A percentile compares a stretch with the other conserved stretches of the same genome.
phyloP scores from a whole-genome alignment of 2,329 filamentous ascomycete species.

The Tolypocladium pustulatum region DNA sequence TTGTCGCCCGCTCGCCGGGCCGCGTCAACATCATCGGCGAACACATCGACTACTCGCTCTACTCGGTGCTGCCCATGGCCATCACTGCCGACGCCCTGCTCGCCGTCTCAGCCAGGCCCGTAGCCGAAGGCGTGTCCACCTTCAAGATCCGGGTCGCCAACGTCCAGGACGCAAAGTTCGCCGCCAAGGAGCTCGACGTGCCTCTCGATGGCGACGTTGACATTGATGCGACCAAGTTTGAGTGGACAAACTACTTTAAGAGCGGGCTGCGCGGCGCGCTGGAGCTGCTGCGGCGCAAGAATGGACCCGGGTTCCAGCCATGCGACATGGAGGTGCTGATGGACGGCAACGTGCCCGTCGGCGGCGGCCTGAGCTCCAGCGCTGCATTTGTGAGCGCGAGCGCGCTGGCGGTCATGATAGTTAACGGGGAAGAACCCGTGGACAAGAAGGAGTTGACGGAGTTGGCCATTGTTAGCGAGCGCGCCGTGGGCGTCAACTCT shows the following conservation, averaged over 20 bases:
- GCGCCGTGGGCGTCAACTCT: conserved; percentile 90
- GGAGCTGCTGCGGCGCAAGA: conserved; percentile 61
- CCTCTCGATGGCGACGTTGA: conserved; percentile 52
- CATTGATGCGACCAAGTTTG: conserved; percentile 75
- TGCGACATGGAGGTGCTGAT: conserved; percentile 75
- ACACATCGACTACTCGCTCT: conserved; percentile 97
- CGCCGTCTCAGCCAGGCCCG: conserved; percentile 54
- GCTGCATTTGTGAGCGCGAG: conserved; percentile 89
- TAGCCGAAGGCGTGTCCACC: conserved; percentile 36
- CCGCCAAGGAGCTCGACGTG: conserved; percentile 63
- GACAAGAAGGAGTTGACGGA: conserved; percentile 90
- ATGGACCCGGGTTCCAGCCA: conserved; percentile 51
- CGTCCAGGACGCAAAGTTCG: conserved; percentile 64
- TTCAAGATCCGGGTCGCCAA: conserved; percentile 73
- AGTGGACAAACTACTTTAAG: conserved; percentile 99
- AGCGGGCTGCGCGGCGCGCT: conserved; percentile 77
- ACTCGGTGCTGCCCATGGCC: conserved; percentile 91
- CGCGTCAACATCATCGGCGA: conserved; percentile 98
- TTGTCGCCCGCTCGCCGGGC: conserved; percentile 82
- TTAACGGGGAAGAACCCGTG: conserved; percentile 67
- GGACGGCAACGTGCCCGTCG: conserved; percentile 84
- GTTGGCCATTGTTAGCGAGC: conserved; percentile 87
- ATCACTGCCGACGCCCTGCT: conserved; percentile 86
- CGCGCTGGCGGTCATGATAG: conserved; percentile 76
- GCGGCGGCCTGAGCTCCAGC: conserved; percentile 85